Conservation (phyloP, 2,329 filamentous ascomycete genomes). For the Diaporthe ampelina region DNA sequence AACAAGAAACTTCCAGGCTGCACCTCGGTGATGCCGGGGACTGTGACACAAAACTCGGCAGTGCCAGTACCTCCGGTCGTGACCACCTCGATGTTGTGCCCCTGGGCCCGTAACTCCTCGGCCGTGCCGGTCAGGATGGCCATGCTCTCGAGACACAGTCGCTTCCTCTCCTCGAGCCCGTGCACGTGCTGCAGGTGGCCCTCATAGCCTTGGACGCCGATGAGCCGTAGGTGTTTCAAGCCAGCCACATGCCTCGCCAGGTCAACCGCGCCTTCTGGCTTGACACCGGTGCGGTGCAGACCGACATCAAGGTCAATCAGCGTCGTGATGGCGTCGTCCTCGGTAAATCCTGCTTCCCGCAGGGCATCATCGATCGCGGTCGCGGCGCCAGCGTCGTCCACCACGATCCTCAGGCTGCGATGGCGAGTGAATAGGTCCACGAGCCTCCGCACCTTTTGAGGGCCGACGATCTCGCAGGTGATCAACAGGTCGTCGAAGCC, state of each 20-base stretch:
- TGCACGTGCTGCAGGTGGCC: conserved; percentile 67
- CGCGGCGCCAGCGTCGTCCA: conserved; percentile 62
- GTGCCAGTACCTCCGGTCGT: conserved; percentile 67
- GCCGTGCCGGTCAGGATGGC: conserved; percentile 58
- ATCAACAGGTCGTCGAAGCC: conserved; percentile 65
- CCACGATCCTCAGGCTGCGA: conserved; percentile 58
- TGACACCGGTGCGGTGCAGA: conserved; percentile 62
- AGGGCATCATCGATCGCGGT: conserved; percentile 60
- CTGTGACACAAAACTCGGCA: conserved; percentile 65
- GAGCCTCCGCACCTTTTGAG: conserved; percentile 60
- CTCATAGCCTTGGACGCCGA: conserved; percentile 67
- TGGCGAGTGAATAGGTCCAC: conserved; percentile 59
- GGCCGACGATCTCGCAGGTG: conserved; percentile 64
- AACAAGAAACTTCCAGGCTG: conserved; percentile 69
- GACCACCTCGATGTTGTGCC: conserved; percentile 62
- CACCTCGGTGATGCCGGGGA: conserved; percentile 65
- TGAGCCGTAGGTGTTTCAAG: conserved; percentile 56
- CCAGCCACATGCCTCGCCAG: conserved; percentile 56
- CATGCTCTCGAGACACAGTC: conserved; percentile 61
- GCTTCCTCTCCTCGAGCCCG: conserved; percentile 56
- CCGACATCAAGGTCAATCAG: conserved; percentile 66
- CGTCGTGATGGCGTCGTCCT: conserved; percentile 53
- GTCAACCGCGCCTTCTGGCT: conserved; percentile 54
- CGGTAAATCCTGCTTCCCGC: conserved; percentile 49
- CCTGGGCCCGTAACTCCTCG: conserved; percentile 55